Evolutionary conservation across 331 rosid genomes (phyloP).

Genomic region (Ulmus americana): DNA sequence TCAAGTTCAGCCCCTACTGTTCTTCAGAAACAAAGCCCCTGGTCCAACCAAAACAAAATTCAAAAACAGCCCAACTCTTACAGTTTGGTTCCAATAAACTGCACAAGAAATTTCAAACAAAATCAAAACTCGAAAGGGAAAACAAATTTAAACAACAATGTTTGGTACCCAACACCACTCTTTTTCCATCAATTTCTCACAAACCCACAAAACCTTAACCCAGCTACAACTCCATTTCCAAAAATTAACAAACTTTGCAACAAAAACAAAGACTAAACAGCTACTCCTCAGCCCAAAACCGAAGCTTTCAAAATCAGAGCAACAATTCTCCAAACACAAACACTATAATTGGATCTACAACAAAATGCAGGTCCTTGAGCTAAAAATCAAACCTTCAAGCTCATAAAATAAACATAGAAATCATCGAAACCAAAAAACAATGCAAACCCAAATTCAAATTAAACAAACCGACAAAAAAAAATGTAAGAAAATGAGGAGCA

Average conservation of each 20-base stretch:
- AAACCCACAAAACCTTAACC: slow-evolving; percentile 2
- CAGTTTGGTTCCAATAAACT: slow-evolving; percentile 13
- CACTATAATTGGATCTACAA: slow-evolving; percentile 21
- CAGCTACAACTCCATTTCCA: slow-evolving; percentile 14
- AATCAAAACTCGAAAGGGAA: background rate
- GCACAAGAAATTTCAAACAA: background rate
- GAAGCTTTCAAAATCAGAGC: slow-evolving; percentile 13
- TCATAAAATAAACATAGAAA: slow-evolving; percentile 15
- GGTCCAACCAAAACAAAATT: slow-evolving; percentile 16
- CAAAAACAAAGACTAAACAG: background rate
- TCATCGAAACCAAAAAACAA: background rate
- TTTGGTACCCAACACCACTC: background rate
- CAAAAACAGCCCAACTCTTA: background rate
- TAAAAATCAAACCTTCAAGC: slow-evolving; percentile 8
- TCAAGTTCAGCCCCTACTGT: slow-evolving; percentile 12
- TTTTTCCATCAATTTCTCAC: slow-evolving; percentile 1
- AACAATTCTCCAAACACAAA: slow-evolving; percentile 2
- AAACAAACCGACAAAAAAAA: background rate
- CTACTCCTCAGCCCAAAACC: slow-evolving; percentile 15
- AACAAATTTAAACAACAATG: background rate
- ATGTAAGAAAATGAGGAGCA: background rate
- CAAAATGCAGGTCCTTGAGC: slow-evolving; percentile 35
- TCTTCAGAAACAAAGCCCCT: slow-evolving; percentile 19
- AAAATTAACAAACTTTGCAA: background rate
- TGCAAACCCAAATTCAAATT: slow-evolving; percentile 8